A percentile compares a stretch with the other conserved stretches of the same genome.
These are phyloP conservation scores for Phytophthora niederhauseri DNA, from an alignment of 352 stramenopile genomes.

Conservation along the genomic window DNA sequence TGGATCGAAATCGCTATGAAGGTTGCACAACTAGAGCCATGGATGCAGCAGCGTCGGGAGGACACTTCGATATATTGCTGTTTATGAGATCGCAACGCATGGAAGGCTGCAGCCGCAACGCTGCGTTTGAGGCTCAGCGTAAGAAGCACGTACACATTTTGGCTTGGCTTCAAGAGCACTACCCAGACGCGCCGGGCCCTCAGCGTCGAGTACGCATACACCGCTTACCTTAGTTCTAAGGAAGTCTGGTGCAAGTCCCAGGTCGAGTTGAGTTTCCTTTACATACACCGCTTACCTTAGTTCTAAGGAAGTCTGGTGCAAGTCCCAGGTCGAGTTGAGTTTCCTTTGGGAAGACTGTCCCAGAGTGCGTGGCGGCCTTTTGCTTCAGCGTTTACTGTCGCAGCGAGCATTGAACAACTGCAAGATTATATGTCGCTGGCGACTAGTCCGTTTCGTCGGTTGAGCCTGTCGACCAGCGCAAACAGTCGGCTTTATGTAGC, in stretches of 20 bases:
- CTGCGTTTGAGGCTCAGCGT: conserved; percentile 32
- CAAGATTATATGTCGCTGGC: background rate
- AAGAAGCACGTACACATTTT: conserved; percentile 32
- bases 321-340: background rate
- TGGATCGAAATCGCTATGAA: conserved; percentile 27
- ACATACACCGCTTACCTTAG: conserved; percentile 2
- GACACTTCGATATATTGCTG: conserved; percentile 34
- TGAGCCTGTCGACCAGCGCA: conserved; percentile 18
- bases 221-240: conserved; percentile 1
- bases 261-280: background rate
- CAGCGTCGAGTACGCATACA: conserved; percentile 18
- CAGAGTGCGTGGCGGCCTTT: conserved; percentile 4
- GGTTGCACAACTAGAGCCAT: conserved; percentile 34
- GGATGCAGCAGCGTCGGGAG: conserved; percentile 34
- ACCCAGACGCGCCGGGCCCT: conserved; percentile 26
- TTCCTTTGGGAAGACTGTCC: background rate
- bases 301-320: no score
- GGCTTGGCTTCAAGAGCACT: conserved; percentile 38
- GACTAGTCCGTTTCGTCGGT: conserved; percentile 28
- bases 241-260: background rate
- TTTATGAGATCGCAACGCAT: conserved; percentile 24
- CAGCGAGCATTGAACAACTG: background rate
- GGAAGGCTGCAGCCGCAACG: conserved; percentile 35
- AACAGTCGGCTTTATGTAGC: conserved; percentile 12
- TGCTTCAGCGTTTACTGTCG: background rate